Evolutionary conservation across 139 green algal species (phyloP).

Genomic region (Chlorella ohadii): DNA sequence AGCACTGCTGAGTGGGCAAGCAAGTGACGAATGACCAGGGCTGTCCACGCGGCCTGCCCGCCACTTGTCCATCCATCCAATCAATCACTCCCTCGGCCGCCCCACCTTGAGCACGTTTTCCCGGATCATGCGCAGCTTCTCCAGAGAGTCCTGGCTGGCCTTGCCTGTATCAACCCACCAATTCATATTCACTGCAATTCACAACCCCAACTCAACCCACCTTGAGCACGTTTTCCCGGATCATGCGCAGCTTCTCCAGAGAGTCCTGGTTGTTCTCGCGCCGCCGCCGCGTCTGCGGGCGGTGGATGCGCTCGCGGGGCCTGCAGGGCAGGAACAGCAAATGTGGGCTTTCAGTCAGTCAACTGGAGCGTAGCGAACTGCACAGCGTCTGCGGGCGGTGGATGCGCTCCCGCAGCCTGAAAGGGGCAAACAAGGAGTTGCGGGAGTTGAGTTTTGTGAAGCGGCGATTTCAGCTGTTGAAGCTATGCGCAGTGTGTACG

Average conservation of each 20-base stretch:
- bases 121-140: constrained; percentile 81
- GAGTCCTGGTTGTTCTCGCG: constrained; percentile 82
- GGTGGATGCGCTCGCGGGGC: constrained; percentile 87
- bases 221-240: constrained; percentile 74
- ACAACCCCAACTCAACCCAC: constrained; percentile 15
- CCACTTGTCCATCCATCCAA: background rate
- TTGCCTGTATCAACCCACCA: no score
- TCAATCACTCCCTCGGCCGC: no score
- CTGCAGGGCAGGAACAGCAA: constrained; percentile 41
- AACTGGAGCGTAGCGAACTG: no score
- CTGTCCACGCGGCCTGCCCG: no score
- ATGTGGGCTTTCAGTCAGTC: background rate
- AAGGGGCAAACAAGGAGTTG: no score
- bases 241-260: constrained; percentile 82
- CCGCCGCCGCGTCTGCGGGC: constrained; percentile 89
- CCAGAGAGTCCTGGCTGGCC: constrained; percentile 65
- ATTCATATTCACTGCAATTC: no score
- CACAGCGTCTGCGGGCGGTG: no score
- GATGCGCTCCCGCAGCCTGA: background rate
- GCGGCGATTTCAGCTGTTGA: no score
- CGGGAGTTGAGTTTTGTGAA: no score
- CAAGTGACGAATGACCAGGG: no score
- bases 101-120: constrained; percentile 70
- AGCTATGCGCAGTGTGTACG: no score
- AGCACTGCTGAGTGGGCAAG: background rate